Conservation (phyloP, 1,284 basidiomycete genomes). For the Cutaneotrichosporon cavernicola region DNA sequence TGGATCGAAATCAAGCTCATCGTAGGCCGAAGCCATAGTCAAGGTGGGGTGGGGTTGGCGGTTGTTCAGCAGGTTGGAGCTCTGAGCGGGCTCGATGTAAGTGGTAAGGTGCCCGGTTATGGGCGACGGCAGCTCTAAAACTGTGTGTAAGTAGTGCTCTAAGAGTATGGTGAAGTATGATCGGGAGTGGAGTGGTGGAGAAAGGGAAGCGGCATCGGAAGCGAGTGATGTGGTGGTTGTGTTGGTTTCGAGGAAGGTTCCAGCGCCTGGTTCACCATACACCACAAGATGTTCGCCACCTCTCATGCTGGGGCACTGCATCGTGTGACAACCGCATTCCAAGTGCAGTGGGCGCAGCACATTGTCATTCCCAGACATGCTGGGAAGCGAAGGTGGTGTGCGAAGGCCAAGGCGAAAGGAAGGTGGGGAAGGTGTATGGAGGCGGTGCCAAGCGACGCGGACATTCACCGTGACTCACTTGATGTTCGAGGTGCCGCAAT, state of each 20-base stretch:
- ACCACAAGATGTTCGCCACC: background rate
- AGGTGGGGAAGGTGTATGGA: background rate
- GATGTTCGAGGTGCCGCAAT: background rate
- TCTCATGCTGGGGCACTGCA: background rate
- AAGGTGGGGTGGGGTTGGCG: slow-evolving; percentile 4
- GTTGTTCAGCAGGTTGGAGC: background rate
- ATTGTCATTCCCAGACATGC: background rate
- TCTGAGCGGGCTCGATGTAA: background rate
- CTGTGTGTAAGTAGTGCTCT: background rate
- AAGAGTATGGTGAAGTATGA: background rate
- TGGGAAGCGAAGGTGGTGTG: background rate
- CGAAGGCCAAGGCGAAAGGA: background rate
- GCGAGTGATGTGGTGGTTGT: background rate
- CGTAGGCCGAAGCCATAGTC: slow-evolving; percentile 17
- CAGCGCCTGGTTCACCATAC: background rate
- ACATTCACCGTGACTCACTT: background rate
- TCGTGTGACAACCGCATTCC: background rate
- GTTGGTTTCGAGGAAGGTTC: slow-evolving; percentile 4
- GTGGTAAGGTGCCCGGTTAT: background rate
- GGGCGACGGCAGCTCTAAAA: background rate
- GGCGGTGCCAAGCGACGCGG: background rate
- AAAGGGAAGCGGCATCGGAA: background rate
- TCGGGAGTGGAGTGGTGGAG: background rate
- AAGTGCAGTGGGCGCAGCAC: background rate
- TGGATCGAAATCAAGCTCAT: slow-evolving; percentile 28